Conservation (phyloP, 2,329 filamentous ascomycete genomes). For the Parastagonospora nodorum region DNA sequence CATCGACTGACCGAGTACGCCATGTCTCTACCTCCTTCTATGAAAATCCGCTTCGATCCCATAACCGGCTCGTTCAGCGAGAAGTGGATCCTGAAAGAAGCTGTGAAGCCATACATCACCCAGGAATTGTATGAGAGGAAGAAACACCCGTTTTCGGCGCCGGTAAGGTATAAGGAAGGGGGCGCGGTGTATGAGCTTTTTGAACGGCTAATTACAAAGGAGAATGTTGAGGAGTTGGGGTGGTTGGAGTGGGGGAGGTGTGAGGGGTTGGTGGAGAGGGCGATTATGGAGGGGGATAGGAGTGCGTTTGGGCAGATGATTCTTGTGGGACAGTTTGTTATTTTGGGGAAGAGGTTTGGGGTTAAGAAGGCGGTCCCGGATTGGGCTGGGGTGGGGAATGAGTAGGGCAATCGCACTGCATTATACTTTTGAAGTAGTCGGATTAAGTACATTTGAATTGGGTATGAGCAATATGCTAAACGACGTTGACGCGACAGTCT, state of each 20-base stretch:
- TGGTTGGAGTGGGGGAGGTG: constrained; percentile 22
- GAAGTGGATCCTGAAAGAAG: constrained; percentile 60
- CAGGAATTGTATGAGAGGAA: constrained; percentile 57
- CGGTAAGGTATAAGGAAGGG: constrained; percentile 46
- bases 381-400: not conserved
- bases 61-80: constrained; percentile 37
- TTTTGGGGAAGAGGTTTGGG: constrained; percentile 14
- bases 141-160: constrained; percentile 58
- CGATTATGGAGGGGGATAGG: constrained; percentile 14
- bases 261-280: constrained; percentile 14
- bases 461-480: no score
- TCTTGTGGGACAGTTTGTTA: constrained; percentile 21
- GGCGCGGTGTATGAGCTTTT: constrained; percentile 52
- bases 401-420: not conserved
- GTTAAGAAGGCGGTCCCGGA: constrained; percentile 14
- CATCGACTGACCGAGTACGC: constrained; percentile 48
- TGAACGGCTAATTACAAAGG: constrained; percentile 29
- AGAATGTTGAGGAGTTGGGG: constrained; percentile 34
- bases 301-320: constrained; percentile 21
- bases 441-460: no score
- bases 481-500: no score
- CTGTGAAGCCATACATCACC: constrained; percentile 56
- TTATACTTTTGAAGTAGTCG: no score
- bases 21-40: constrained; percentile 44
- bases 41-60: constrained; percentile 44